Percentiles rank a stretch among this genome's conserved stretches.
phyloP scores from a whole-genome alignment of 768 basidiomycete species.

The Tricholoma sp. region DNA sequence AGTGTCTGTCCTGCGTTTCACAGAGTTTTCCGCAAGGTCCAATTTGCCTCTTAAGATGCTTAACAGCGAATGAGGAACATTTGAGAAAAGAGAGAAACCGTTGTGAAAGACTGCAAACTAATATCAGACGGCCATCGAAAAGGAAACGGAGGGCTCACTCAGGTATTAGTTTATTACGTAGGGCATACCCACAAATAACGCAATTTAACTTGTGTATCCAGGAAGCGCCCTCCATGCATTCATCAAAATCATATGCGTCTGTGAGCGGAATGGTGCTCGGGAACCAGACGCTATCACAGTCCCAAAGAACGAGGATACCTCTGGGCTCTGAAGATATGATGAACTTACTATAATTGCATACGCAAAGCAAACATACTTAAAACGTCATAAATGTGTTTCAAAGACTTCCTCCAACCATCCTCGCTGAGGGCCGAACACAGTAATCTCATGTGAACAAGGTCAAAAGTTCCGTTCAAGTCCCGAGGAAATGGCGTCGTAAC shows the following conservation, averaged over 20 bases:
- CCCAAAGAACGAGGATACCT: not conserved
- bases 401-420: constrained; percentile 1
- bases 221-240: not conserved
- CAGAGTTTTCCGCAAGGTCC: not conserved
- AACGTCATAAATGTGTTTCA: not conserved
- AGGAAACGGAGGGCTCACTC: not conserved
- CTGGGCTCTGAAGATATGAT: not conserved
- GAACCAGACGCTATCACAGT: constrained; percentile 4
- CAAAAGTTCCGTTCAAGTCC: not conserved
- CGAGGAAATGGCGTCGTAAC: not conserved
- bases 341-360: not conserved
- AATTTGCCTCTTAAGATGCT: not conserved
- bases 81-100: not conserved
- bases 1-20: not conserved
- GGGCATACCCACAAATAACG: not conserved
- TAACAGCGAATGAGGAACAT: not conserved
- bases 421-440: not conserved
- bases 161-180: not conserved
- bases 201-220: constrained; percentile 1
- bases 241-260: not conserved
- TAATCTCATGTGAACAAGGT: constrained; percentile 2
- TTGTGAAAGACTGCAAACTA: not conserved
- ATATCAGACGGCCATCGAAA: not conserved
- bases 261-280: not conserved
- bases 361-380: not conserved